Evolutionary conservation across 2,329 filamentous ascomycete genomes (phyloP), one percentile per base, ranked within the genome.

Genomic region (Aspergillus piperis): DNA sequence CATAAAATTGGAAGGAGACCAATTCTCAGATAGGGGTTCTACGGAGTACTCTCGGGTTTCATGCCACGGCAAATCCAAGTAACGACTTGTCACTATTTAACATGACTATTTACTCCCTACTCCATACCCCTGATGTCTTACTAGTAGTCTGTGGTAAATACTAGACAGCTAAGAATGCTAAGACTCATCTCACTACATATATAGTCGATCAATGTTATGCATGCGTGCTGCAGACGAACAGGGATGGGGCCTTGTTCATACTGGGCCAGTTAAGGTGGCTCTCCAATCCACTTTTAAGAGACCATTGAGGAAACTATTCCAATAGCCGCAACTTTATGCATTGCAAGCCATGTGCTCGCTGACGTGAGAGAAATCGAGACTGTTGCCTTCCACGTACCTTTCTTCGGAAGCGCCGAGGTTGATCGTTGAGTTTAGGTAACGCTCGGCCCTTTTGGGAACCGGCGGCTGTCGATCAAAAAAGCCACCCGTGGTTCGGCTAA

Each of bases 371-470:
- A 23, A 6, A 8, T 13, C 8, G n/a, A 23, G 7, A 15, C 52
- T 21, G 39, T 27, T 30, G 21, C 15, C 38, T 47, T 44, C 41
- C 8, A 44, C 38, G 41, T 44, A 44, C 41, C 41, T 19, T 44
- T 42, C 52, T 13, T 4, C 41, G 17, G 42, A 44, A 44, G 15
- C 39, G 38, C 42, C 19, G 15, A 11, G n/a, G 39, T 19, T 17
- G 17, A 30, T 42, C 52, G 52, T 54, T 32, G 38, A 17, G 17
- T 54, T 54, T 19, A 42, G 52, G 52, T 23, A 54, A 54, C 38
- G 38, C 52, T 32, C 38, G 39, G 42, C 39, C 52, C 41, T 54
- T 32, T 44, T 17, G 23, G 52, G 52, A 15, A 39, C 42, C 52
- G 41, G 10, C 25, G 23, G 42, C 53, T 44, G 25, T 32, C 39